Evolutionary conservation across 2,329 filamentous ascomycete species (phyloP).

Genomic region (Diaporthe sp.): DNA sequence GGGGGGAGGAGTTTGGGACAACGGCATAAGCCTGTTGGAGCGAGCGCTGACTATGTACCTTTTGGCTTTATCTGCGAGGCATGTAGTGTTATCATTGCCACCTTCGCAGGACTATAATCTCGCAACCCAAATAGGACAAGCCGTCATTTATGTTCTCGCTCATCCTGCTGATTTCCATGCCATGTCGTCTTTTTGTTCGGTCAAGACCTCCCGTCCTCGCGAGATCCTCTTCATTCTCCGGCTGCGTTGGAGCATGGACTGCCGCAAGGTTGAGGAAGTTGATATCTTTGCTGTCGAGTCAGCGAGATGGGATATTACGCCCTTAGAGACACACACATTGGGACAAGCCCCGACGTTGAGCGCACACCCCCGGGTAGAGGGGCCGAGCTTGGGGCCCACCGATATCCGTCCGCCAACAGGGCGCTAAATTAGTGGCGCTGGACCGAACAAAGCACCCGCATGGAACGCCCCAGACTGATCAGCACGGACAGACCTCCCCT

Average conservation of each 20-base stretch:
- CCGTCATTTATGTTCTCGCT: background rate
- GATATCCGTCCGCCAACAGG: background rate
- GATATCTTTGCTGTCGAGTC: background rate
- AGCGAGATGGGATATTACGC: background rate
- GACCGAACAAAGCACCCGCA: conserved; percentile 28
- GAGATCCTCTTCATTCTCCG: background rate
- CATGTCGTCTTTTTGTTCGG: background rate
- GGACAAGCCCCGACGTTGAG: conserved; percentile 1
- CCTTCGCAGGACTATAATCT: conserved; percentile 4
- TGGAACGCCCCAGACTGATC: conserved; percentile 34
- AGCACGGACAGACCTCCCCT: conserved; percentile 25
- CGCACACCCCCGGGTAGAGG: background rate
- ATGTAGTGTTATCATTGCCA: background rate
- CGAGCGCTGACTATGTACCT: conserved; percentile 23
- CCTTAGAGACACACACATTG: background rate
- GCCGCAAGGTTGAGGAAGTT: background rate
- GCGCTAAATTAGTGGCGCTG: conserved; percentile 19
- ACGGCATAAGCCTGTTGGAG: conserved; percentile 21
- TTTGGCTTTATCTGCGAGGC: conserved; percentile 5
- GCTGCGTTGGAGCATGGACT: background rate
- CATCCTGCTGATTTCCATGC: background rate
- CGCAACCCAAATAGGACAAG: conserved; percentile 9
- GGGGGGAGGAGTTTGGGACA: conserved; percentile 19
- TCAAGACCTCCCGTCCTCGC: background rate
- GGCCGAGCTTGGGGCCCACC: conserved; percentile 24